These are phyloP conservation scores for Monosporascus sp. DNA, from an alignment of 2,329 filamentous ascomycete genomes.

Conservation along the genomic window DNA sequence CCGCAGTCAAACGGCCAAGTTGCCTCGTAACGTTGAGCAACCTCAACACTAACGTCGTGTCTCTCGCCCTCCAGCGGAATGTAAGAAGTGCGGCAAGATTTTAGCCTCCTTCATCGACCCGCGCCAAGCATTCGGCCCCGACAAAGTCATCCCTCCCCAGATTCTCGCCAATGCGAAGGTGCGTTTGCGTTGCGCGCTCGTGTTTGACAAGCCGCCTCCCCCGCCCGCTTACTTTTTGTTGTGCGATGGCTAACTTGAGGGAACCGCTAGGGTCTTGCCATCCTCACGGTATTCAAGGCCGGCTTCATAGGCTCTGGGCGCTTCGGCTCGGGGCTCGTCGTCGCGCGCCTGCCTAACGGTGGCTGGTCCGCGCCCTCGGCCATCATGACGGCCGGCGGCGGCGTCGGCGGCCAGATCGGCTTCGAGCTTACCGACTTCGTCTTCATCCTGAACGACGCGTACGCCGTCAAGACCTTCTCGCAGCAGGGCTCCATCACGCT, in stretches of 20 bases:
- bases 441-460: constrained; percentile 92
- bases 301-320: constrained; percentile 80
- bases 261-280: constrained; percentile 62
- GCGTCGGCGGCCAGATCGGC: constrained; percentile 81
- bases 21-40: neutral
- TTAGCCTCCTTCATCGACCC: constrained; percentile 93
- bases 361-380: constrained; percentile 78
- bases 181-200: constrained; percentile 14
- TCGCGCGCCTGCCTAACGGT: constrained; percentile 72
- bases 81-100: constrained; percentile 95
- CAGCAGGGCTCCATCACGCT: constrained; percentile 88
- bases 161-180: constrained; percentile 91
- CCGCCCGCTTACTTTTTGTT: constrained; percentile 1
- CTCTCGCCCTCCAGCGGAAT: constrained; percentile 65
- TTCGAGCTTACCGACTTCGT: constrained; percentile 92
- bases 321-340: constrained; percentile 77
- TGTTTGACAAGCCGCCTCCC: constrained; percentile 4
- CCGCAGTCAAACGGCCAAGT: too few species aligned
- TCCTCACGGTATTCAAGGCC: constrained; percentile 82
- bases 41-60: constrained; percentile 10
- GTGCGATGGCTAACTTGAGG: constrained; percentile 3
- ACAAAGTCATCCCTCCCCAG: constrained; percentile 92
- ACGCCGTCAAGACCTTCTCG: constrained; percentile 87
- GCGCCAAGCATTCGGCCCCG: constrained; percentile 85
- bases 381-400: constrained; percentile 75